phyloP scores from a whole-genome alignment of 202 grass and related monocot genomes.

The Setaria viridis region DNA sequence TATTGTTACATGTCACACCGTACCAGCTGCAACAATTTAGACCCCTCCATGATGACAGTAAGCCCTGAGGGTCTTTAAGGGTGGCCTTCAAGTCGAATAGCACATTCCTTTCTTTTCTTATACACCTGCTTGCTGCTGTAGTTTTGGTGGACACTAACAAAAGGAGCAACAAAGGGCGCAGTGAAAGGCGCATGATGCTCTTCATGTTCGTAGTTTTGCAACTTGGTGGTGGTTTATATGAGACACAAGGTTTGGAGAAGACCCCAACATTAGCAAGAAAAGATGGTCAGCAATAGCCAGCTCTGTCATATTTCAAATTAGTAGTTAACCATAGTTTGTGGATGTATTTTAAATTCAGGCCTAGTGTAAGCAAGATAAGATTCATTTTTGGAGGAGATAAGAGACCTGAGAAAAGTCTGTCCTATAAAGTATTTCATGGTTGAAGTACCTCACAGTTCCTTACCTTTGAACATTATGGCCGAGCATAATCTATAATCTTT shows the following conservation, averaged over 20 bases:
- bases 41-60: neutral
- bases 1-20: neutral
- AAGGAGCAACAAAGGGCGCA: neutral
- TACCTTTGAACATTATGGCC: no score
- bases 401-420: no score
- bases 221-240: neutral
- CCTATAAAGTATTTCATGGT: no score
- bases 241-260: neutral
- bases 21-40: slow-evolving; percentile 3
- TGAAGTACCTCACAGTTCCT: no score
- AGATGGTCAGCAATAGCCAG: no score
- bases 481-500: no score
- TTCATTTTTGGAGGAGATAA: no score
- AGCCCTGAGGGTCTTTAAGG: neutral
- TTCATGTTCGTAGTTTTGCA: neutral
- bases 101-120: neutral
- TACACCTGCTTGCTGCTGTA: neutral
- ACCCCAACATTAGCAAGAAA: neutral
- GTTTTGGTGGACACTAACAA: neutral
- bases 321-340: no score
- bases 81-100: neutral
- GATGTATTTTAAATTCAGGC: no score
- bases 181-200: neutral
- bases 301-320: no score
- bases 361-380: no score